Evolutionary conservation across 352 stramenopile genomes (phyloP), one percentile per base, ranked within the genome.

Genomic region (Peronosclerospora sorghi): DNA sequence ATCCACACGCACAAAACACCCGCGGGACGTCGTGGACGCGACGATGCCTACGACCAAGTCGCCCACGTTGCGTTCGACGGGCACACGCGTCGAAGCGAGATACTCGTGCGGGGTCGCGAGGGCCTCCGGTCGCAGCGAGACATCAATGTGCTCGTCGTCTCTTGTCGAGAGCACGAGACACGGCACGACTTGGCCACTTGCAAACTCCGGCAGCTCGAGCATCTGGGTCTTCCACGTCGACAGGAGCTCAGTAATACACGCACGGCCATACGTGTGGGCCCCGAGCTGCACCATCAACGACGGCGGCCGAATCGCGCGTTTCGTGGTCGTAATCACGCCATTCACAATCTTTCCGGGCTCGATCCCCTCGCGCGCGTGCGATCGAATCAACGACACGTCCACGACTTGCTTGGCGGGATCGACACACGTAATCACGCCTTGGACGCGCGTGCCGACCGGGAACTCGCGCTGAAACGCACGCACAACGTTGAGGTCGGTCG

Each of bases 1-100:
- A 51, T 92, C 79, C 24, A 97, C 51, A 4, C 92, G 86, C 27
- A 98, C 56, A 58, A 97, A 98, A 54, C 93, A 98, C 32, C 94
- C 94, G 40, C 77, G 93, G 14, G 82, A 77, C 3, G 71, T 92
- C 9, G 93, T 97, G n/a, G 73, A 78, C 8, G 93, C 69, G 8
- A 98, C 92, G 48, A 96, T 83, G 8, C 71, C 93, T 50, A 89
- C 80, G 8, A 96, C 76, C 24, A 96, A 82, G 32, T 95, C 85
- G 37, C 86, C 88, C 0, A 86, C 64, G 13, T 73, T 72, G 23
- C 53, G 54, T 17, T 64, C 48, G 2, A 40, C 26, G 8, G 75
- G 50, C 36, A 51, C 47, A 5, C 38, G 41, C 1, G 48, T 57
- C 26, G 76, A 54, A 32, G 72, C 66, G 0, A 66, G 51, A 46